phyloP scores from a whole-genome alignment of 2,329 filamentous ascomycete species.

The Peltaster fructicola region DNA sequence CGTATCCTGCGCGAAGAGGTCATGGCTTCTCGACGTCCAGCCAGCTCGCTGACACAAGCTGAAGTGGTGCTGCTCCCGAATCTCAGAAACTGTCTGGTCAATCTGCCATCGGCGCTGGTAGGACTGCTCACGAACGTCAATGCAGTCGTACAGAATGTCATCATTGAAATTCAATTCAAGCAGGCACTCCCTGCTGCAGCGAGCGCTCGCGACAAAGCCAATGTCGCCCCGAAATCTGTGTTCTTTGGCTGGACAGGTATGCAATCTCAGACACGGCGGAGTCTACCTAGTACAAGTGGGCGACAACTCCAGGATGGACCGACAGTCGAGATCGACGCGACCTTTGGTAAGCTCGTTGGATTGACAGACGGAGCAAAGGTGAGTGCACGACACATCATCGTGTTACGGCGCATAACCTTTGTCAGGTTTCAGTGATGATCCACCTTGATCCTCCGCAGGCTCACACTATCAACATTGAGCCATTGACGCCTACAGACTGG shows the following conservation, averaged over 20 bases:
- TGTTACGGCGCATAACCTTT: slow-evolving; percentile 8
- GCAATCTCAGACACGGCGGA: slow-evolving; percentile 72
- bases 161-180: slow-evolving; percentile 76
- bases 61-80: slow-evolving; percentile 66
- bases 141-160: slow-evolving; percentile 85
- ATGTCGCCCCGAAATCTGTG: slow-evolving; percentile 43
- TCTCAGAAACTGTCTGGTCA: slow-evolving; percentile 87
- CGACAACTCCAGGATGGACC: slow-evolving; percentile 59
- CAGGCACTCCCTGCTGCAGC: slow-evolving; percentile 31
- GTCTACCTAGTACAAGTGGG: slow-evolving; percentile 21
- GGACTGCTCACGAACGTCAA: slow-evolving; percentile 76
- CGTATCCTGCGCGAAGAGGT: too few species aligned
- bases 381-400: slow-evolving; percentile 14
- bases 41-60: slow-evolving; percentile 25
- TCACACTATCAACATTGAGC: slow-evolving; percentile 93
- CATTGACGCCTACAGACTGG: slow-evolving; percentile 89
- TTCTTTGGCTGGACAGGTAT: slow-evolving; percentile 96
- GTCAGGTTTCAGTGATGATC: slow-evolving; percentile 43
- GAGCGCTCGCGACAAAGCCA: slow-evolving; percentile 15
- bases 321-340: slow-evolving; percentile 72
- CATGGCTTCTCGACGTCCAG: slow-evolving; percentile 3
- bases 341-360: slow-evolving; percentile 59
- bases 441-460: slow-evolving; percentile 82
- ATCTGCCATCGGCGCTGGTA: slow-evolving; percentile 71
- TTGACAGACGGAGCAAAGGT: slow-evolving; percentile 70